Conservation (phyloP, 2,329 filamentous ascomycete genomes). For the Gliomastix tumulicola region DNA sequence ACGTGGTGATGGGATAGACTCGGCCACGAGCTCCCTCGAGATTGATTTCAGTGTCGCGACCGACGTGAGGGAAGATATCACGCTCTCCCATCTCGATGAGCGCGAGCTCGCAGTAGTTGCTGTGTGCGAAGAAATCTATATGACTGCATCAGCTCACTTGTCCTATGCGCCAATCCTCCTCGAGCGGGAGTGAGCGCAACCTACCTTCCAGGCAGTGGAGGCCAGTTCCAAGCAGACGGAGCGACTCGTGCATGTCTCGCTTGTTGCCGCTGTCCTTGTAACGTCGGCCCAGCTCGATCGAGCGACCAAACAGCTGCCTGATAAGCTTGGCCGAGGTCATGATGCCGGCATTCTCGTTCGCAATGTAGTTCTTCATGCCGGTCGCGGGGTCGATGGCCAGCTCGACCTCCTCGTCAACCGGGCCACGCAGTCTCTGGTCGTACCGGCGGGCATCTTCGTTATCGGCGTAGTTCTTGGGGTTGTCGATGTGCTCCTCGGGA, state of each 20-base stretch:
- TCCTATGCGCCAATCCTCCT: no score
- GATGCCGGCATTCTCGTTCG: slow-evolving; percentile 71
- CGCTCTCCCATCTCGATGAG: slow-evolving; percentile 79
- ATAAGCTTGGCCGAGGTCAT: slow-evolving; percentile 77
- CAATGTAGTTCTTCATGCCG: slow-evolving; percentile 91
- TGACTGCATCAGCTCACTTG: no score
- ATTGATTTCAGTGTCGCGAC: slow-evolving; percentile 62
- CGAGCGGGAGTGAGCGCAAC: no score
- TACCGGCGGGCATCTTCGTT: slow-evolving; percentile 80
- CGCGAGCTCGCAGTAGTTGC: slow-evolving; percentile 85
- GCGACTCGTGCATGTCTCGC: slow-evolving; percentile 78
- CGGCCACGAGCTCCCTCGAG: slow-evolving; percentile 57
- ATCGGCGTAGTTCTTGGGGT: slow-evolving; percentile 84
- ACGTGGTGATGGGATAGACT: slow-evolving; percentile 76
- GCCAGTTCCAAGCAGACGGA: slow-evolving; percentile 79
- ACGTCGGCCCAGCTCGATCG: slow-evolving; percentile 71
- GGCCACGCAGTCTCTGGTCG: slow-evolving; percentile 72
- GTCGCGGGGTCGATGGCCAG: slow-evolving; percentile 69
- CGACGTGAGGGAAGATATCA: slow-evolving; percentile 82
- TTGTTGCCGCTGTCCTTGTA: slow-evolving; percentile 53
- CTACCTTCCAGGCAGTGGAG: slow-evolving; percentile 78
- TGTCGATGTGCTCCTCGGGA: slow-evolving; percentile 69
- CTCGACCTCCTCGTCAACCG: slow-evolving; percentile 72
- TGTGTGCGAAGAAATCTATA: slow-evolving; percentile 82
- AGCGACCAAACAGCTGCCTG: slow-evolving; percentile 63